Evolutionary conservation across 2,329 filamentous ascomycete genomes (phyloP).

Genomic region (Kalmusia sp.): DNA sequence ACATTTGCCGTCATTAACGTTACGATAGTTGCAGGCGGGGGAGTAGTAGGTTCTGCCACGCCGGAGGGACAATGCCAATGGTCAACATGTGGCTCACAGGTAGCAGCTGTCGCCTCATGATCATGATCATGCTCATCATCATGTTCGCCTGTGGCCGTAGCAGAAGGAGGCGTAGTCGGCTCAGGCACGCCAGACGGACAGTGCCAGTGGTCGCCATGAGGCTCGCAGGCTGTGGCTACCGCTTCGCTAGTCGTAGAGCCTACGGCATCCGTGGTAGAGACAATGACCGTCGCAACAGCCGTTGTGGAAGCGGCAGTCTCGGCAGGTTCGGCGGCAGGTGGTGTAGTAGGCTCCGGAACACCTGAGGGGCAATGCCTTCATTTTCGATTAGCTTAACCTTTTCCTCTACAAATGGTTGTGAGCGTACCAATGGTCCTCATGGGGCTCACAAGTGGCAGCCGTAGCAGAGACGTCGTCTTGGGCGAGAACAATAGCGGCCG

Average conservation of each 20-base stretch:
- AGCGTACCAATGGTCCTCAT: conserved; percentile 11
- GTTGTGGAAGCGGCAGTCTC: not conserved
- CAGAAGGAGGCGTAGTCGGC: conserved; percentile 21
- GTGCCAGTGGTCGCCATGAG: conserved; percentile 33
- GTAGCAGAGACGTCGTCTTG: conserved; percentile 8
- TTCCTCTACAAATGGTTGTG: not conserved
- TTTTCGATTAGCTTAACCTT: not conserved
- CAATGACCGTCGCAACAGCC: not conserved
- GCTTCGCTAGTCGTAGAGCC: not conserved
- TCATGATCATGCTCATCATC: conserved; percentile 30
- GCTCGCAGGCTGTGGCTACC: conserved; percentile 1
- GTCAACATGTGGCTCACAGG: conserved; percentile 32
- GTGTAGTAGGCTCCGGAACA: conserved; percentile 11
- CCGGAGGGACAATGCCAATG: conserved; percentile 19
- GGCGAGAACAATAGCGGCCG: conserved; percentile 12
- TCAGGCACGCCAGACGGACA: conserved; percentile 34
- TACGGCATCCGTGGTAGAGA: not conserved
- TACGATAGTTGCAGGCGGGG: not conserved
- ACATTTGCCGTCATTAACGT: not conserved
- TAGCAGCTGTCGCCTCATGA: conserved; percentile 31
- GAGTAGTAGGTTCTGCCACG: conserved; percentile 12
- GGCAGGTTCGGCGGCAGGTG: conserved; percentile 2
- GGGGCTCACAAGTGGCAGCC: conserved; percentile 9
- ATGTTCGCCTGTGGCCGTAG: conserved; percentile 14
- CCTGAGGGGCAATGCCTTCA: conserved; percentile 11